These are phyloP conservation scores for Sindora glabra DNA, from an alignment of 306 rosid species.

Conservation along the genomic window DNA sequence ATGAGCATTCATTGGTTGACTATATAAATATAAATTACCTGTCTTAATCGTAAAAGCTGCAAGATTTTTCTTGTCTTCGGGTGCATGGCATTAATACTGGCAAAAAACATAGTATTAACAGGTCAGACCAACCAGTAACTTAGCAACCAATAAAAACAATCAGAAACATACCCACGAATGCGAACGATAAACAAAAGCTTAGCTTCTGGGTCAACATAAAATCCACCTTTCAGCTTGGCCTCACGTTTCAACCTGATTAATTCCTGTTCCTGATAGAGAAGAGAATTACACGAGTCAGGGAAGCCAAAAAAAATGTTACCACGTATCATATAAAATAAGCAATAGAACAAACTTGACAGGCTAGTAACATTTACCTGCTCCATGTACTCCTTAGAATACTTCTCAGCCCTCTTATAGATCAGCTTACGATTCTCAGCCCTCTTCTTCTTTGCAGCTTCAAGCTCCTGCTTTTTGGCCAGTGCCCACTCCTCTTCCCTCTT, in stretches of 20 bases:
- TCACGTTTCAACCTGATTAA: constrained; percentile 70
- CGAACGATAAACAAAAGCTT: constrained; percentile 74
- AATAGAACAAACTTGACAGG: neutral
- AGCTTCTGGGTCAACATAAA: constrained; percentile 90
- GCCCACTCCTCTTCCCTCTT: constrained; percentile 87
- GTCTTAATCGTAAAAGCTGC: constrained; percentile 87
- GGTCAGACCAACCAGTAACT: neutral
- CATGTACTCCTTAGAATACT: constrained; percentile 48
- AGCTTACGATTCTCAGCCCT: constrained; percentile 56
- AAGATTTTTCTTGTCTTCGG: constrained; percentile 72
- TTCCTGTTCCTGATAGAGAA: constrained; percentile 39
- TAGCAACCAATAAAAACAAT: neutral
- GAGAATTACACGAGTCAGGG: neutral
- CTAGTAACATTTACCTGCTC: constrained; percentile 36
- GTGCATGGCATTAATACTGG: constrained; percentile 84
- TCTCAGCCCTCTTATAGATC: constrained; percentile 62
- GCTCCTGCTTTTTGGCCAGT: constrained; percentile 40
- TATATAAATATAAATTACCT: constrained; percentile 44
- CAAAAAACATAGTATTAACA: neutral
- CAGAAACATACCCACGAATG: constrained; percentile 66
- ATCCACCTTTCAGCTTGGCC: constrained; percentile 88
- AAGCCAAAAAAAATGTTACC: no score
- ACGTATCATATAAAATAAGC: neutral
- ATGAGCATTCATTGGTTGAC: neutral
- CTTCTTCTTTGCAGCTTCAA: constrained; percentile 56